phyloP scores from a whole-genome alignment of 805 yeast genomes.

The Starmerella floricola region DNA sequence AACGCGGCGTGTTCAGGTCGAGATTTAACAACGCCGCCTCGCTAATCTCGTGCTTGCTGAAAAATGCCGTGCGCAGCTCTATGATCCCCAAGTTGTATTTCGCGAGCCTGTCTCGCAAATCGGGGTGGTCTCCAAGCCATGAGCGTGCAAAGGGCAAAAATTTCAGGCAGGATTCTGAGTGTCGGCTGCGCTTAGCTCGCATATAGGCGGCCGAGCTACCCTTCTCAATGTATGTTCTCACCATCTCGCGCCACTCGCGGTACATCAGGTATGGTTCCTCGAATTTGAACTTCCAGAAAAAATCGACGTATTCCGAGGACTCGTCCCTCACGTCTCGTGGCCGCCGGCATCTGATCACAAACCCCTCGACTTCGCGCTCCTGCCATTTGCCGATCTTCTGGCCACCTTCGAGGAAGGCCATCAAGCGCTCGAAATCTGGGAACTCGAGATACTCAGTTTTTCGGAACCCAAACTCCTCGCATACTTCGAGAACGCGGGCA shows the following conservation, averaged over 20 bases:
- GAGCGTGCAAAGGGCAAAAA: constrained; percentile 59
- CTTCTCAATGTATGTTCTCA: constrained; percentile 36
- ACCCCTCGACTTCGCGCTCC: constrained; percentile 70
- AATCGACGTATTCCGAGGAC: constrained; percentile 31
- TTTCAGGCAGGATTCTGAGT: constrained; percentile 47
- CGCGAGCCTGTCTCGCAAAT: constrained; percentile 36
- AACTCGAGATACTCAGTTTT: constrained; percentile 39
- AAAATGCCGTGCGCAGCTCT: constrained; percentile 52
- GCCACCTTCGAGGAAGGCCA: constrained; percentile 53
- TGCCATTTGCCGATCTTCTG: constrained; percentile 39
- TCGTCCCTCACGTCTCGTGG: constrained; percentile 1
- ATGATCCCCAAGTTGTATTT: constrained; percentile 58
- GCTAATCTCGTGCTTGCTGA: constrained; percentile 40
- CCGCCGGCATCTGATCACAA: constrained; percentile 62
- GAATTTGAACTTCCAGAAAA: constrained; percentile 84
- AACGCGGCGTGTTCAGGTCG: constrained; percentile 33
- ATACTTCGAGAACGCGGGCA: constrained; percentile 48
- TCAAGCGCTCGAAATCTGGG: constrained; percentile 33
- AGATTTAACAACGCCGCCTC: constrained; percentile 49
- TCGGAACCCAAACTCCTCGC: constrained; percentile 53
- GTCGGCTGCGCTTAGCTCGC: constrained; percentile 31
- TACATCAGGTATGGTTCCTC: constrained; percentile 90
- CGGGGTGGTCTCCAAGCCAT: constrained; percentile 39
- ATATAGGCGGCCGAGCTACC: constrained; percentile 23
- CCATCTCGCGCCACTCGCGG: constrained; percentile 75